Evolutionary conservation across 2,329 filamentous ascomycete species (phyloP).

Genomic region (Aspergillus ibericus): DNA sequence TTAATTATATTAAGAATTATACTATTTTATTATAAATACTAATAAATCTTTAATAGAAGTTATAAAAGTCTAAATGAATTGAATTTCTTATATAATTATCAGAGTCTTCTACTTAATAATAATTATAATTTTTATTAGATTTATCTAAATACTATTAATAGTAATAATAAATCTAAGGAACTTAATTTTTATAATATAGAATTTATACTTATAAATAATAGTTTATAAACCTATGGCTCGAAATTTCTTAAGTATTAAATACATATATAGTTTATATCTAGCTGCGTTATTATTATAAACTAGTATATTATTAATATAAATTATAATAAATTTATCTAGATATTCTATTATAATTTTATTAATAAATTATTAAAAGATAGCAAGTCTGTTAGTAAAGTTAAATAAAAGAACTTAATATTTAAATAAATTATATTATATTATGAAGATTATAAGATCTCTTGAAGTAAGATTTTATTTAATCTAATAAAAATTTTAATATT

Average conservation of each 20-base stretch:
- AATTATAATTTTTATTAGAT: too few relatives aligned
- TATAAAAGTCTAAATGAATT: too few relatives aligned
- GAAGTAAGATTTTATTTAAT: too few relatives aligned
- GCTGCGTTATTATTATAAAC: background rate
- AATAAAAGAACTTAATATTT: background rate
- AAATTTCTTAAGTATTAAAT: background rate
- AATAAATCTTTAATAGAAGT: background rate
- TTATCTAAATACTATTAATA: too few relatives aligned
- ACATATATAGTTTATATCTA: background rate
- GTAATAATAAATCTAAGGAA: too few relatives aligned
- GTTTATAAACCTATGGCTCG: too few relatives aligned
- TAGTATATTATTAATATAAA: background rate
- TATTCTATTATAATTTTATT: background rate
- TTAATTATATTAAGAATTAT: too few relatives aligned
- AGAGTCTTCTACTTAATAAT: too few relatives aligned
- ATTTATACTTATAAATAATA: too few relatives aligned
- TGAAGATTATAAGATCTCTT: background rate
- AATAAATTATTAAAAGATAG: background rate
- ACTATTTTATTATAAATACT: background rate
- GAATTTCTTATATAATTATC: background rate
- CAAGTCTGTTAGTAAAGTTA: too few relatives aligned
- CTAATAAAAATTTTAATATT: too few relatives aligned
- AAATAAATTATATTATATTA: background rate
- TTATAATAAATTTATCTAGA: background rate
- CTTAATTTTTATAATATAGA: too few relatives aligned